Evolutionary conservation across 2,329 filamentous ascomycete genomes (phyloP).

Genomic region (Chalaropsis ovoidea): DNA sequence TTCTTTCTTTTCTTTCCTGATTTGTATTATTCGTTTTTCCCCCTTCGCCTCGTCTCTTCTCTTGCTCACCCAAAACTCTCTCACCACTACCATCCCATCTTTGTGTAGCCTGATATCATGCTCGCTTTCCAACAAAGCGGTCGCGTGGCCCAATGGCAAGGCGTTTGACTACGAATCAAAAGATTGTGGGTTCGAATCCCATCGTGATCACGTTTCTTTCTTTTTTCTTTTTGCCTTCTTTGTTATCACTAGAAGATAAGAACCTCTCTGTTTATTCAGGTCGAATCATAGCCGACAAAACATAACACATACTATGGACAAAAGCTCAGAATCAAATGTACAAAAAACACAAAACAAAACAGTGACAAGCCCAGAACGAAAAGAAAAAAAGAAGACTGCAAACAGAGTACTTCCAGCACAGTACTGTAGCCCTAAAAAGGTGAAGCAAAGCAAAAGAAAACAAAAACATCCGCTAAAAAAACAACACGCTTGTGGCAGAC

Average conservation of each 20-base stretch:
- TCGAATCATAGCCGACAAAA: conserved; percentile 1
- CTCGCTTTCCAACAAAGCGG: no score
- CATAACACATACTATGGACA: background rate
- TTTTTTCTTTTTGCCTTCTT: background rate
- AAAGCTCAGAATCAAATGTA: background rate
- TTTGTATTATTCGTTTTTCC: background rate
- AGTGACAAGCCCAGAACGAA: conserved; percentile 12
- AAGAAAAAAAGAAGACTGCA: conserved; percentile 13
- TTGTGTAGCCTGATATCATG: no score
- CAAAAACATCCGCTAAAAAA: conserved; percentile 13
- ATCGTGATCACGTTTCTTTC: background rate
- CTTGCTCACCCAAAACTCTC: no score
- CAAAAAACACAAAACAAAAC: conserved; percentile 5
- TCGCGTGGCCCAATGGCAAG: no score
- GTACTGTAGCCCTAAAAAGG: conserved; percentile 9
- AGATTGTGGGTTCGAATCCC: background rate
- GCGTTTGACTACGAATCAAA: no score
- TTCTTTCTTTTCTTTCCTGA: no score
- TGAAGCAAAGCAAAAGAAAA: conserved; percentile 13
- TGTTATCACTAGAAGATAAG: background rate
- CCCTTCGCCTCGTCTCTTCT: background rate
- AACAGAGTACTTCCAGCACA: conserved; percentile 14
- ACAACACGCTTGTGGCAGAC: conserved; percentile 4
- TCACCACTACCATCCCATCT: no score
- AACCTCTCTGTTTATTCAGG: background rate